These are phyloP conservation scores for Misopates orontium DNA, from an alignment of 257 asterid genomes.

Conservation along the genomic window DNA sequence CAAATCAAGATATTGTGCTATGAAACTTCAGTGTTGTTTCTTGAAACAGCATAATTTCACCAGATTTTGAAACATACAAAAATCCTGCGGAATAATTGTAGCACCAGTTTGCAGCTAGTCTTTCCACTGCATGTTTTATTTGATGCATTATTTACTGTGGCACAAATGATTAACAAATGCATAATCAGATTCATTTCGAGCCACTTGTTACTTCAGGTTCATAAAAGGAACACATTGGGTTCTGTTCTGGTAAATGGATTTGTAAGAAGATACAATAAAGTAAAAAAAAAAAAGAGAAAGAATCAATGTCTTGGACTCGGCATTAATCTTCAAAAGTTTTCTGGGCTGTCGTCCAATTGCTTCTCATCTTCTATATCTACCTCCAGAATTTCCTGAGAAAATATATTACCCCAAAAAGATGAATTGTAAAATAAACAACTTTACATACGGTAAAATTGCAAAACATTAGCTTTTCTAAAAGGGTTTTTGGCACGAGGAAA, in stretches of 20 bases:
- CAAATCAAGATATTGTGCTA: background rate
- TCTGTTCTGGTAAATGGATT: background rate
- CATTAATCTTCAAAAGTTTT: slow-evolving; percentile 48
- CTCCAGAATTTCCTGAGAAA: slow-evolving; percentile 83
- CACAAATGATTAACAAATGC: too few species aligned
- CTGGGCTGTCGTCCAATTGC: slow-evolving; percentile 97
- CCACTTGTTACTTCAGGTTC: too few species aligned
- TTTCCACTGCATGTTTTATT: too few species aligned
- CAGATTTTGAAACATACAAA: background rate
- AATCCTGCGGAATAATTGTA: too few species aligned
- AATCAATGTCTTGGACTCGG: background rate
- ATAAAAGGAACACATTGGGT: background rate
- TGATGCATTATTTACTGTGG: too few species aligned
- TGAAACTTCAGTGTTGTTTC: background rate
- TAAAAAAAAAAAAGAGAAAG: background rate
- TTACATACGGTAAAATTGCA: too few species aligned
- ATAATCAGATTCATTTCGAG: too few species aligned
- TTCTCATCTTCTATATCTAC: slow-evolving; percentile 92
- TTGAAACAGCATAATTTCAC: background rate
- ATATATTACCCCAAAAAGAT: too few species aligned
- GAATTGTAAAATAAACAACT: background rate
- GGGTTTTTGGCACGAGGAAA: too few species aligned
- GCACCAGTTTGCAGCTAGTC: too few species aligned
- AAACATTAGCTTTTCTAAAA: too few species aligned
- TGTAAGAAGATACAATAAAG: background rate